Conservation (phyloP, 495 filamentous ascomycete species). For the Hypoxylon fragiforme region DNA sequence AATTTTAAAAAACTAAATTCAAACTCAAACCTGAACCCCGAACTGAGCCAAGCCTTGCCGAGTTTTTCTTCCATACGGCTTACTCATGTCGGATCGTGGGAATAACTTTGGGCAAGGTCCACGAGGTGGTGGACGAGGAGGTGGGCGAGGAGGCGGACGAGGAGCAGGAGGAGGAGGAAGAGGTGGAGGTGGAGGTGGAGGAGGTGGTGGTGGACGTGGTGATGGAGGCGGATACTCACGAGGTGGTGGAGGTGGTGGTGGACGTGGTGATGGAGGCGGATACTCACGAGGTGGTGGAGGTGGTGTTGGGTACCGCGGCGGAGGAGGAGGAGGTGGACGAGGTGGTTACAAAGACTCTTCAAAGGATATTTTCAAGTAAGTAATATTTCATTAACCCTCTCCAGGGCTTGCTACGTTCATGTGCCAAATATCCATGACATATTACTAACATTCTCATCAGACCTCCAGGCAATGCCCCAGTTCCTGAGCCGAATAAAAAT, state of each 20-base stretch:
- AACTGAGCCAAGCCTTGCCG: no score
- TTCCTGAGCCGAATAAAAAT: neutral
- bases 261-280: neutral
- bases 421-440: no score
- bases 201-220: neutral
- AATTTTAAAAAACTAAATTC: neutral
- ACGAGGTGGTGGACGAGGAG: neutral
- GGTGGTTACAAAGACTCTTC: neutral
- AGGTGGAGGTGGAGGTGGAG: neutral
- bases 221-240: neutral
- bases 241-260: neutral
- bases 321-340: neutral
- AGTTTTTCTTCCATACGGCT: neutral
- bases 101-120: neutral
- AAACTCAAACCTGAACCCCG: neutral
- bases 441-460: no score
- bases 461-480: neutral
- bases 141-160: neutral
- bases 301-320: neutral
- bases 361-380: no score
- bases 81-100: neutral
- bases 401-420: no score
- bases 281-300: neutral
- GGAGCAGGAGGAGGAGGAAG: neutral
- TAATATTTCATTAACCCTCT: no score